phyloP scores from a whole-genome alignment of 495 filamentous ascomycete genomes.

The Cairneyella variabilis region DNA sequence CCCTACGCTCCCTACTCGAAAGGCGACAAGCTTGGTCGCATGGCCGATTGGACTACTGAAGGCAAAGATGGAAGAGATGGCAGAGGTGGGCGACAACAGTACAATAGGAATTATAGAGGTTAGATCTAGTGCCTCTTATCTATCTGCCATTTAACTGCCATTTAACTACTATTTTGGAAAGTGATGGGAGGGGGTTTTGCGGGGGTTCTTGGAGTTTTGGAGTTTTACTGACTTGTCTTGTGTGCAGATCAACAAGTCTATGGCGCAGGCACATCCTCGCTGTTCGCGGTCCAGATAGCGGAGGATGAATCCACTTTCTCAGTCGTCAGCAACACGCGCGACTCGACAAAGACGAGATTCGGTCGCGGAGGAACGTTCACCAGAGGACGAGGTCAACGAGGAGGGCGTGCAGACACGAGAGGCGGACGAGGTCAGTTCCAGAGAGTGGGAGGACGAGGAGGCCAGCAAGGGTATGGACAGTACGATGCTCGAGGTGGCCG shows the following conservation, averaged over 20 bases:
- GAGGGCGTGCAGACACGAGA: slow-evolving; percentile 48
- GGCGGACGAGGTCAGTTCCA: slow-evolving; percentile 65
- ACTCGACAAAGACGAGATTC: slow-evolving; percentile 79
- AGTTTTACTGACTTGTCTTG: slow-evolving; percentile 4
- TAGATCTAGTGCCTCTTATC: slow-evolving; percentile 25
- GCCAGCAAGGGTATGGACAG: slow-evolving; percentile 56
- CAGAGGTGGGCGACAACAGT: slow-evolving; percentile 76
- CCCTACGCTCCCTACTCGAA: slow-evolving; percentile 98
- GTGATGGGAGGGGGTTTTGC: too few relatives aligned
- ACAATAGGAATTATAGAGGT: slow-evolving; percentile 92
- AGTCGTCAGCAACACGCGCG: slow-evolving; percentile 89
- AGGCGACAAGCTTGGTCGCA: slow-evolving; percentile 95
- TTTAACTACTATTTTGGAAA: too few relatives aligned
- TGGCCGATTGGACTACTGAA: slow-evolving; percentile 98
- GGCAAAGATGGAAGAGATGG: slow-evolving; percentile 77
- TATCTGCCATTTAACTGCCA: slow-evolving; percentile 13
- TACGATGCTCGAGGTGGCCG: slow-evolving; percentile 58
- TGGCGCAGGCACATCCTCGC: slow-evolving; percentile 78
- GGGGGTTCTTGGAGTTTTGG: neutral
- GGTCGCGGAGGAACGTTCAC: slow-evolving; percentile 85
- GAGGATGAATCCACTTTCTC: slow-evolving; percentile 98
- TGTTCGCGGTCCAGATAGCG: slow-evolving; percentile 84
- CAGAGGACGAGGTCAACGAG: slow-evolving; percentile 77
- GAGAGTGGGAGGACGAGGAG: slow-evolving; percentile 60
- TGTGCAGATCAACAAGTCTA: slow-evolving; percentile 91